Percentiles rank a stretch among this genome's conserved stretches.
phyloP scores from a whole-genome alignment of 1,284 basidiomycete species.

The Fomitopsis betulina region DNA sequence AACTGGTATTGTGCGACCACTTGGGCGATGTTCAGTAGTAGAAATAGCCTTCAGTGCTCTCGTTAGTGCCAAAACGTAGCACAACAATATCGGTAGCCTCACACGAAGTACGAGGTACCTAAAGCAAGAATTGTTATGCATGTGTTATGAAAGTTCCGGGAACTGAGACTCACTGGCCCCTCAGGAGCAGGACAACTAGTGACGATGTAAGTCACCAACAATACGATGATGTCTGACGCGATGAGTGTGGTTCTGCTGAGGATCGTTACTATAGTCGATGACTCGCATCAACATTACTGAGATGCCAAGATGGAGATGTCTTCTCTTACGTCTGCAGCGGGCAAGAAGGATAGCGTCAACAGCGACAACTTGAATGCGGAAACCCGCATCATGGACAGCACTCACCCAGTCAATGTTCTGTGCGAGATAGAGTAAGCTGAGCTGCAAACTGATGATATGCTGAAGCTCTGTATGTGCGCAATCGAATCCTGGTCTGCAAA shows the following conservation, averaged over 20 bases:
- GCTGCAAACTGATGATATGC: neutral
- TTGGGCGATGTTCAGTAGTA: neutral
- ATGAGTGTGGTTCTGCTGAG: neutral
- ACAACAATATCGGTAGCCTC: neutral
- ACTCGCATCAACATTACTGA: neutral
- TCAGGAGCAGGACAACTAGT: neutral
- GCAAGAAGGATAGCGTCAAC: neutral
- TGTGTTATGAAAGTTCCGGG: neutral
- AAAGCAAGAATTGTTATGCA: neutral
- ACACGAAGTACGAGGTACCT: neutral
- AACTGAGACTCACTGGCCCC: neutral
- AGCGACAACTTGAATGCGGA: neutral
- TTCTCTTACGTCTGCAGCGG: neutral
- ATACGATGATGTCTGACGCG: neutral
- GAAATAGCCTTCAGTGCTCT: neutral
- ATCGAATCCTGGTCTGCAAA: neutral
- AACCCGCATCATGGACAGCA: neutral
- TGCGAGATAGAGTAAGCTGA: neutral
- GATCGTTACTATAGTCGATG: neutral
- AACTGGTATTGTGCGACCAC: neutral
- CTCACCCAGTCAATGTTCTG: neutral
- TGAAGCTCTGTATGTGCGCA: neutral
- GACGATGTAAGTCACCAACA: neutral
- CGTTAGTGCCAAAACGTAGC: neutral
- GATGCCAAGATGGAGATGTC: no score